Conservation (phyloP, 352 stramenopile species). For the Globisporangium yorkense region DNA sequence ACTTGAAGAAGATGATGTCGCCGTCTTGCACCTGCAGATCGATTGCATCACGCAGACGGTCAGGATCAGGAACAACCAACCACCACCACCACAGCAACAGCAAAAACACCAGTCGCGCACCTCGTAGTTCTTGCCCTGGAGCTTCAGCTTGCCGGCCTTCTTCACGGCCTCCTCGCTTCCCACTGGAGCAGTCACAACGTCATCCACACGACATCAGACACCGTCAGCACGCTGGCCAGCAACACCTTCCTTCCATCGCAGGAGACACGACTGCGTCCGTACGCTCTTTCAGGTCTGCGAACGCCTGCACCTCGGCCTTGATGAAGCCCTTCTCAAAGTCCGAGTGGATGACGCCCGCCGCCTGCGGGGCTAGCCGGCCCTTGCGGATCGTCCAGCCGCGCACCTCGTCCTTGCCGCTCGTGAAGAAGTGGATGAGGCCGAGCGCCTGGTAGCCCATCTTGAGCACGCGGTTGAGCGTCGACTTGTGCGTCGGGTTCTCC, state of each 20-base stretch:
- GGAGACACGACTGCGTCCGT: constrained; percentile 22
- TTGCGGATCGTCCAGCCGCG: constrained; percentile 99
- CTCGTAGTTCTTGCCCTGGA: constrained; percentile 91
- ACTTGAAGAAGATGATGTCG: constrained; percentile 92
- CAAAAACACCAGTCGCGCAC: constrained; percentile 11
- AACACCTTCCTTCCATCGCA: too few relatives aligned
- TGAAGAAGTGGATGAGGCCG: constrained; percentile 99
- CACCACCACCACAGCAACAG: neutral
- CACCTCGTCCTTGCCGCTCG: constrained; percentile 95
- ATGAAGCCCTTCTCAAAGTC: constrained; percentile 99
- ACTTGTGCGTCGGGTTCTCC: constrained; percentile 85
- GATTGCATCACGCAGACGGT: neutral
- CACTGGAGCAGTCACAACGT: constrained; percentile 24
- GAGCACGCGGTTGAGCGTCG: constrained; percentile 95
- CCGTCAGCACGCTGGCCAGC: neutral
- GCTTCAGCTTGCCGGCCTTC: constrained; percentile 86
- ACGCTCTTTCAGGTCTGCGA: constrained; percentile 88
- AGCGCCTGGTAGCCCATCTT: constrained; percentile 97
- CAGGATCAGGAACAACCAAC: neutral
- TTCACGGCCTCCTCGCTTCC: constrained; percentile 84
- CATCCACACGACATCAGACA: neutral
- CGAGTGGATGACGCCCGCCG: constrained; percentile 98
- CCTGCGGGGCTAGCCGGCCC: constrained; percentile 94
- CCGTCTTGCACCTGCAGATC: constrained; percentile 57
- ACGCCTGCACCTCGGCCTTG: constrained; percentile 88